Conservation (phyloP, 768 basidiomycete genomes). For the Lyophyllum semitale region DNA sequence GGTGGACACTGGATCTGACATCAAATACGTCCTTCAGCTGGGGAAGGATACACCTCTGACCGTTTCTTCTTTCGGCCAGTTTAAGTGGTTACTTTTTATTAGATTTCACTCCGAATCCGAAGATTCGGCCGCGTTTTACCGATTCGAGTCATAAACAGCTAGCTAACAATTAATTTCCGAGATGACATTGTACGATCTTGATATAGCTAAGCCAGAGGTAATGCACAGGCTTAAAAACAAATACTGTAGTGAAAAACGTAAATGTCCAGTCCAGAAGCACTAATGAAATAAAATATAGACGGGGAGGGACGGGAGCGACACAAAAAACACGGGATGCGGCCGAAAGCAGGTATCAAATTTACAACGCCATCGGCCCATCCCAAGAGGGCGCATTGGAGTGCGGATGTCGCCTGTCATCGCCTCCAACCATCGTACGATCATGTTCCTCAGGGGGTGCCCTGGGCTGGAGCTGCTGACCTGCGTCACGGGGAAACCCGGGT, state of each 20-base stretch:
- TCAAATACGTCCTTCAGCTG: not conserved
- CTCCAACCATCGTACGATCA: conserved; percentile 29
- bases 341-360: conserved; percentile 25
- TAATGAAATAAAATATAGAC: conserved; percentile 22
- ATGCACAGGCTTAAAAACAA: conserved; percentile 8
- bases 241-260: conserved; percentile 20
- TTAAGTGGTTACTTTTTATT: too few species aligned
- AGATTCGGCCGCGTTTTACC: not conserved
- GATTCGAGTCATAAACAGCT: not conserved
- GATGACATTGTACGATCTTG: conserved; percentile 22
- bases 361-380: conserved; percentile 44
- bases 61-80: not conserved
- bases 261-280: conserved; percentile 33
- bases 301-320: conserved; percentile 5
- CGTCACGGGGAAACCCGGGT: not conserved
- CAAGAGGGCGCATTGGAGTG: conserved; percentile 30
- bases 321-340: not conserved
- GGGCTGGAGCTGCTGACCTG: not conserved
- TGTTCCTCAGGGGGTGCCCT: conserved; percentile 20
- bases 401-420: conserved; percentile 16
- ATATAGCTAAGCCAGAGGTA: conserved; percentile 17
- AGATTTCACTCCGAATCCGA: too few species aligned
- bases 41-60: too few species aligned
- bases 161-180: conserved; percentile 6
- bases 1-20: not conserved